Percentiles rank a stretch among this genome's conserved stretches.
Conservation (phyloP, 768 basidiomycete species). For the Leccinum rimulosum region DNA sequence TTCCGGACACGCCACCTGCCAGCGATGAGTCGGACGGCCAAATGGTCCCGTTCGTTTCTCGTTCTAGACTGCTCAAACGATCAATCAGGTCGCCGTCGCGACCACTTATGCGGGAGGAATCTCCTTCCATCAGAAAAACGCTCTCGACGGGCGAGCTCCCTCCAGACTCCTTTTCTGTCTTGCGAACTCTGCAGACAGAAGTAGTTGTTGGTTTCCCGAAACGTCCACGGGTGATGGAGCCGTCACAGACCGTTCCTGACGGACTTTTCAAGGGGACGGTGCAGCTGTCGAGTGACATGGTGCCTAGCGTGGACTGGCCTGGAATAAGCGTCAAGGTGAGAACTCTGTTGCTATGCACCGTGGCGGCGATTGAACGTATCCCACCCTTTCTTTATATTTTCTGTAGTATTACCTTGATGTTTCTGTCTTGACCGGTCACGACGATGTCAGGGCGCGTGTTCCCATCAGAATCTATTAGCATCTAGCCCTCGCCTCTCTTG, state of each 20-base stretch:
- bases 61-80: constrained; percentile 30
- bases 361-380: constrained; percentile 6
- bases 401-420: constrained; percentile 70
- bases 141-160: constrained; percentile 25
- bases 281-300: constrained; percentile 52
- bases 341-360: constrained; percentile 1
- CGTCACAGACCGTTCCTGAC: constrained; percentile 54
- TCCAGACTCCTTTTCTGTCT: constrained; percentile 12
- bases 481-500: background rate
- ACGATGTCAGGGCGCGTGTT: constrained; percentile 58
- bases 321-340: constrained; percentile 67
- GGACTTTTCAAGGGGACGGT: constrained; percentile 65
- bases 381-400: background rate
- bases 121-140: constrained; percentile 18
- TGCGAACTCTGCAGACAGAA: constrained; percentile 33
- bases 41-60: constrained; percentile 6
- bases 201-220: constrained; percentile 71
- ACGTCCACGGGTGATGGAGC: constrained; percentile 51
- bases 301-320: constrained; percentile 65
- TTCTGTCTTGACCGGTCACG: constrained; percentile 62
- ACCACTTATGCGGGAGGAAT: constrained; percentile 11
- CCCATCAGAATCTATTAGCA: constrained; percentile 55
- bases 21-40: constrained; percentile 44
- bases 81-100: constrained; percentile 24
- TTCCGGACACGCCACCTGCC: constrained; percentile 46